Evolutionary conservation across 2,329 filamentous ascomycete species (phyloP).

Genomic region (Sordariomycetes sp.): DNA sequence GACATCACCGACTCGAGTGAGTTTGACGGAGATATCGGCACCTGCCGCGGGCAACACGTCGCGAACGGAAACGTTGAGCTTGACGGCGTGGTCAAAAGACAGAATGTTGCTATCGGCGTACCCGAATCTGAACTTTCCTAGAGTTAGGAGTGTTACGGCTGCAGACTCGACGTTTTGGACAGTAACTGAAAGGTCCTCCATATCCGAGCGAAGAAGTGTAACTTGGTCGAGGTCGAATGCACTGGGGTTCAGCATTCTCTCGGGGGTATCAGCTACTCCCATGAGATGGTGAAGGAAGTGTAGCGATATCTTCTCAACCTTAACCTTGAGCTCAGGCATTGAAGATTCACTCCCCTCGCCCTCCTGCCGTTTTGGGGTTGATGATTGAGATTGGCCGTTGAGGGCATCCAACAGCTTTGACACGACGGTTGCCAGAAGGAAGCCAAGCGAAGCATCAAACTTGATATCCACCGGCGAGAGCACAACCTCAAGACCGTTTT

Average conservation of each 20-base stretch:
- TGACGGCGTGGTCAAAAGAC: slow-evolving; percentile 47
- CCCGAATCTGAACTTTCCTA: slow-evolving; percentile 41
- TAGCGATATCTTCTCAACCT: slow-evolving; percentile 37
- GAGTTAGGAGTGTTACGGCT: slow-evolving; percentile 2
- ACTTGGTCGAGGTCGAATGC: slow-evolving; percentile 32
- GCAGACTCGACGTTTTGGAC: background rate
- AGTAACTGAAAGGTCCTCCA: slow-evolving; percentile 24
- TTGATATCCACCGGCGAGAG: slow-evolving; percentile 40
- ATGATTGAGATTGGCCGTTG: slow-evolving; percentile 14
- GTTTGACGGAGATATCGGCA: slow-evolving; percentile 45
- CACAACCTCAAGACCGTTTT: slow-evolving; percentile 34
- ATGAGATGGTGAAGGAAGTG: slow-evolving; percentile 44
- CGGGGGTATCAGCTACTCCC: slow-evolving; percentile 39
- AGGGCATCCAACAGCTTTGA: slow-evolving; percentile 36
- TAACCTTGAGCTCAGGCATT: slow-evolving; percentile 30
- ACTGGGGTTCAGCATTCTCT: slow-evolving; percentile 29
- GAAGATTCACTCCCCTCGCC: slow-evolving; percentile 6
- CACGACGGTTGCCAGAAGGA: slow-evolving; percentile 40
- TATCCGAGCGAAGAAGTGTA: slow-evolving; percentile 37
- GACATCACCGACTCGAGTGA: slow-evolving; percentile 31
- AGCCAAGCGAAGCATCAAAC: slow-evolving; percentile 47
- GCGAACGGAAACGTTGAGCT: slow-evolving; percentile 47
- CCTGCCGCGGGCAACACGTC: slow-evolving; percentile 47
- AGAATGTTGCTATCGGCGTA: slow-evolving; percentile 53
- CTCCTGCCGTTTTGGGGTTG: background rate